Base-by-base conservation (phyloP, 2,329 filamentous ascomycete species). In the Sarocladium strictum region DNA sequence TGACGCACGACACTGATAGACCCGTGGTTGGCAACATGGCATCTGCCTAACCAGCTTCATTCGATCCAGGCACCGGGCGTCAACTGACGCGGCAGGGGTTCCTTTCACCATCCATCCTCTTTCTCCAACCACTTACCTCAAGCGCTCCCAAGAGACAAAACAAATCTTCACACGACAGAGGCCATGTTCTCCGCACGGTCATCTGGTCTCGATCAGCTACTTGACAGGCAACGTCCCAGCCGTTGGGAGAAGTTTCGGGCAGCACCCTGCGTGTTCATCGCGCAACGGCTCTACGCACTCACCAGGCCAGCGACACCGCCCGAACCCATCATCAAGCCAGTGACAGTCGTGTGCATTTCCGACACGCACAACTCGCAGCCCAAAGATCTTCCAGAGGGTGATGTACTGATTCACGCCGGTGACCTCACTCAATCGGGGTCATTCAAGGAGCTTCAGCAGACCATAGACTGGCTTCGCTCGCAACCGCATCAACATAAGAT, bases 341-440 rank as follows among this genome's bases (percentile, higher is more conserved):
- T 63, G 40, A 65, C 62, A 11, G 59, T 74, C 2, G 69, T 74
- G 11, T 76, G 73, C 62, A 56, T 77, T 27, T 77, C 75, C 3
- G 73, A 77, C 59, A 77, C 74, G 10, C 74, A 77, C 62, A 72
- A 71, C 57, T 64, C 59, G 19, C 64, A 65, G 24, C 69, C 67
- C 3, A n/a, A 38, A 23, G 53, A 57, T 2, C 58, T 78, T 5
- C 74, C 74, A 1, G 53, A 62, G 3, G 76, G 74, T 0, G 75
- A 79, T 54, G 61, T 79, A 2, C 68, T 79, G 14, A 64, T 78
- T 40, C 75, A 79, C 55, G 74, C 74, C 1, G 76, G 75, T 11
- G 75, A 78, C 55, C 64, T 78, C 10, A 74, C 72, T 0, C 63
- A 72, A 62, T 65, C 65, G n/a, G 75, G 74, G n/a, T 69, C 71